phyloP scores from a whole-genome alignment of 257 asterid genomes.

The Nicotiana attenuata region DNA sequence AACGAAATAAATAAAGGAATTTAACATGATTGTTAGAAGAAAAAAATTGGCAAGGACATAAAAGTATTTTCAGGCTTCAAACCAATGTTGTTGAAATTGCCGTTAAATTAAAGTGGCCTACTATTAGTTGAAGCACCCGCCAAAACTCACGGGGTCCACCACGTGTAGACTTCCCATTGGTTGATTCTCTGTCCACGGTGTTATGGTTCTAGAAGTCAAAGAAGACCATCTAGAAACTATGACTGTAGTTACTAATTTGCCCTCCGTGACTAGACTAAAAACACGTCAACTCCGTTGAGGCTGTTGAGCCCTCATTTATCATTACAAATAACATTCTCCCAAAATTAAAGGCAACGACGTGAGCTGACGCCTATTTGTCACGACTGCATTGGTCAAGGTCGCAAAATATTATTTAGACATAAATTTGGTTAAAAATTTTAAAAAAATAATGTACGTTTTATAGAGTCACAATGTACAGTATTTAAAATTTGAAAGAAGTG shows the following conservation, averaged over 20 bases:
- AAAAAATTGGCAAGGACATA: neutral
- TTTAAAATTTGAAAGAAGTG: too few relatives aligned
- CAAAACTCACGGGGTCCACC: too few relatives aligned
- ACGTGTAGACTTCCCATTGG: neutral
- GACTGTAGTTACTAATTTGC: neutral
- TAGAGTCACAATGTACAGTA: too few relatives aligned
- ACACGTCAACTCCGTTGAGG: neutral
- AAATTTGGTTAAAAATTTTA: too few relatives aligned
- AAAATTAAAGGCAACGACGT: neutral
- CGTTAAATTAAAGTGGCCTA: neutral
- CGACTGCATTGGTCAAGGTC: neutral
- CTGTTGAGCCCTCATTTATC: neutral
- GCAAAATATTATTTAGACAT: too few relatives aligned
- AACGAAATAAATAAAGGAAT: too few relatives aligned
- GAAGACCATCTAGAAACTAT: neutral
- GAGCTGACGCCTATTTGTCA: neutral
- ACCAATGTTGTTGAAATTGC: neutral
- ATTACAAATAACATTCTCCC: neutral
- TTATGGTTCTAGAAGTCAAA: constrained; percentile 4
- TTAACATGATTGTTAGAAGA: too few relatives aligned
- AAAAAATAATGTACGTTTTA: too few relatives aligned
- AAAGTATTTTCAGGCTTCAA: neutral
- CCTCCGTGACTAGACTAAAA: neutral
- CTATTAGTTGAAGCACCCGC: neutral
- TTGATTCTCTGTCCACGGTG: neutral